A percentile compares a stretch with the other conserved stretches of the same genome.
Conservation (phyloP, 257 asterid species). For the Capsicum baccatum region DNA sequence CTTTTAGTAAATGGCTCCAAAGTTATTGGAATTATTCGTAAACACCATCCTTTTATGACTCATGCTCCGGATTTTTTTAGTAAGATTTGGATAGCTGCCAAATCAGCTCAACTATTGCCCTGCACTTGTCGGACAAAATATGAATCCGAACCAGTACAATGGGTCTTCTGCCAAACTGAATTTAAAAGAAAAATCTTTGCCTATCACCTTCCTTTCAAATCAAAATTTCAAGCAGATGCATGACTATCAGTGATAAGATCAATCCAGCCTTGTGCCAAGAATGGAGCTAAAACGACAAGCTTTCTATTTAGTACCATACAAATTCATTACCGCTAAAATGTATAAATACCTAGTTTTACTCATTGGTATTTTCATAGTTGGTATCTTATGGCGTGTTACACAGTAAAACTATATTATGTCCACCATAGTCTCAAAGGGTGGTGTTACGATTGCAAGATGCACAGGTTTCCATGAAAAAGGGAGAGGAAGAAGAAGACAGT, state of each 20-base stretch:
- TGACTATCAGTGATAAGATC: not conserved
- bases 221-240: not conserved
- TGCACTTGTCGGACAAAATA: not conserved
- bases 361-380: not conserved
- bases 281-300: not conserved
- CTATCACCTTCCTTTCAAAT: not conserved
- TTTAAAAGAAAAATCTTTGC: not conserved
- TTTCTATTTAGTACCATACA: not conserved
- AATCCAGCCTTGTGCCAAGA: not conserved
- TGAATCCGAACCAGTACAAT: not conserved
- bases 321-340: not conserved
- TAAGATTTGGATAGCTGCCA: not conserved
- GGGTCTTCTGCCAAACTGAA: not conserved
- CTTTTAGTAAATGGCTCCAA: not conserved
- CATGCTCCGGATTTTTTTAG: not conserved
- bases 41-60: not conserved
- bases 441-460: not conserved
- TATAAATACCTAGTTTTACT: not conserved
- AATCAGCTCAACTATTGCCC: not conserved
- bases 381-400: not conserved
- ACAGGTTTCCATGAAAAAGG: not conserved
- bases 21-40: not conserved
- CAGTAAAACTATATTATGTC: not conserved
- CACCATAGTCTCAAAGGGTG: constrained; percentile 10
- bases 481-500: not conserved